phyloP scores from a whole-genome alignment of 1,284 basidiomycete species.

The Irpex lacteus region DNA sequence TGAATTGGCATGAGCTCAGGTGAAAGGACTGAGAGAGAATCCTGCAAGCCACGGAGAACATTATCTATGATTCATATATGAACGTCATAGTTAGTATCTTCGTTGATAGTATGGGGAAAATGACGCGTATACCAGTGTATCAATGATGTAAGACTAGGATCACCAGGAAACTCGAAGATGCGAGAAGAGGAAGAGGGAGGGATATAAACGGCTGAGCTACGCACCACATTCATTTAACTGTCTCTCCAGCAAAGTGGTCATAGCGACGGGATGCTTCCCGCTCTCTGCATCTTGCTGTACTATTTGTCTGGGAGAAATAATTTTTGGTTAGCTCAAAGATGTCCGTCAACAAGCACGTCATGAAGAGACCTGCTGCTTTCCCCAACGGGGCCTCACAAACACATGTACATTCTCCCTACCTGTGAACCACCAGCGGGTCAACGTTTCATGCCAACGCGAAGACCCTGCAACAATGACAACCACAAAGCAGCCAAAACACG shows the following conservation, averaged over 20 bases:
- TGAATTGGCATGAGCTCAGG: conserved; percentile 88
- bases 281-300: conserved; percentile 80
- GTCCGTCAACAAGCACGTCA: not conserved
- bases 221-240: conserved; percentile 91
- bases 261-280: conserved; percentile 81
- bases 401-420: not conserved
- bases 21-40: conserved; percentile 83
- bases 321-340: not conserved
- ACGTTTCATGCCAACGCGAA: not conserved
- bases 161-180: not conserved
- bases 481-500: not conserved
- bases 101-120: not conserved
- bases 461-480: conserved; percentile 1
- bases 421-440: not conserved
- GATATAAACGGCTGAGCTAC: conserved; percentile 31
- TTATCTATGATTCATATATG: conserved; percentile 49
- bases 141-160: not conserved
- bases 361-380: conserved; percentile 3
- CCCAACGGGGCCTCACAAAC: not conserved
- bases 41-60: conserved; percentile 73
- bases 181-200: not conserved
- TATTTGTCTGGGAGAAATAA: conserved; percentile 45
- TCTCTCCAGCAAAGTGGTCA: conserved; percentile 88
- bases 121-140: not conserved
- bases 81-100: not conserved